Base-by-base conservation (phyloP, 176 grass and related monocot genomes). In the Ampelocalamus luodianensis region DNA sequence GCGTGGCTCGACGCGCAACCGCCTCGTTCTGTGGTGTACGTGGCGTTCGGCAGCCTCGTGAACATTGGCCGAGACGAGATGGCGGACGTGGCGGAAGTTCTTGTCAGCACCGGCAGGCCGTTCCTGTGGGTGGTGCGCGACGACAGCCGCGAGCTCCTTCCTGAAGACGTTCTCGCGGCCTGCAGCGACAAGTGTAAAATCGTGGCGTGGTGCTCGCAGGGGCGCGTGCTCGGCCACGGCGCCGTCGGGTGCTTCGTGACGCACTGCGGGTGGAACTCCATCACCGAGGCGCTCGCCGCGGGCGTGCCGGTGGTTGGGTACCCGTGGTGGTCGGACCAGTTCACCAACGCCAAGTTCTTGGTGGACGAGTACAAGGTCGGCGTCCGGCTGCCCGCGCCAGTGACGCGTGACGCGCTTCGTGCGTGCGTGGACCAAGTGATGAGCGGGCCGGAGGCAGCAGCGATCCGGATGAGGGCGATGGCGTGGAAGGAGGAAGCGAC, bases 181-280 rank as follows among this genome's bases (percentile, higher is more conserved):
- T 22, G 32, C 8, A 5, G 3, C 10, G 8, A 15, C n/a, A 63
- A 4, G 15, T 65, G 72, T 13, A 86, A 14, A 17, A 10, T 82
- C 17, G 65, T 87, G 49, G 11, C 77, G 10, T 94, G 92, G 92
- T 89, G 92, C 66, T 65, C 80, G 3, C 89, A 94, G 65, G 75
- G 81, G 55, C 80, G 69, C 27, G 84, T 94, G 40, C 87, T 94
- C 10, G 1, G n/a, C 4, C 94, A 96, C 63, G 15, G 1, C 23
- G 79, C 94, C 0, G 92, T 88, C 0, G 91, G 89, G 0, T 90
- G 91, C 45, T 96, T 93, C 72, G 34, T 96, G 3, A 91, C 81
- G 24, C 94, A 96, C 68, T 96, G 94, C 78, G 94, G 94, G 1
- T 93, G 89, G 94, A 96, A 96, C 89, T 96, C 94, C 22, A 43